phyloP scores from a whole-genome alignment of 2,329 filamentous ascomycete species.

The Coniella vitis region DNA sequence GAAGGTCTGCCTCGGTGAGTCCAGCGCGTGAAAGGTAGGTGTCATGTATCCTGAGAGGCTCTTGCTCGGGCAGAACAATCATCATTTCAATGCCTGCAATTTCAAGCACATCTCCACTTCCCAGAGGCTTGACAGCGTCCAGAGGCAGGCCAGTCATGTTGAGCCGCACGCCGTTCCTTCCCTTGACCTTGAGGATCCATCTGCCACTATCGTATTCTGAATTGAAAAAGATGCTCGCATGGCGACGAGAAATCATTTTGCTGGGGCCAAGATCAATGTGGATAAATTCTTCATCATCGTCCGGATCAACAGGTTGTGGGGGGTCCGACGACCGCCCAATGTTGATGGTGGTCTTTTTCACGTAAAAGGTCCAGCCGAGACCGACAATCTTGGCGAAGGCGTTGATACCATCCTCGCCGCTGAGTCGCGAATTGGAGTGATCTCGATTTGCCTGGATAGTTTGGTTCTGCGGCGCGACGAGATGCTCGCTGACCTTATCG shows the following conservation, averaged over 20 bases:
- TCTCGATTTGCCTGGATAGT: slow-evolving; percentile 54
- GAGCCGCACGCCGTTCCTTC: slow-evolving; percentile 83
- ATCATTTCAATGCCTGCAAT: slow-evolving; percentile 96
- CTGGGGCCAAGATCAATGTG: slow-evolving; percentile 86
- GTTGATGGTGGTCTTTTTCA: slow-evolving; percentile 66
- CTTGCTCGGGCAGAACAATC: slow-evolving; percentile 81
- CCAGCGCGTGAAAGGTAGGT: slow-evolving; percentile 64
- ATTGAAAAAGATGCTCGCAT: slow-evolving; percentile 70
- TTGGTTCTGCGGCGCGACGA: slow-evolving; percentile 34
- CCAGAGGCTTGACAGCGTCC: slow-evolving; percentile 58
- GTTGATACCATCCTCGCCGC: slow-evolving; percentile 54
- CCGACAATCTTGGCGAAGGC: slow-evolving; percentile 80
- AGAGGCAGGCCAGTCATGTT: slow-evolving; percentile 67
- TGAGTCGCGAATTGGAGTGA: slow-evolving; percentile 57
- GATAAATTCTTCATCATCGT: slow-evolving; percentile 46
- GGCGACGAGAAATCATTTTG: slow-evolving; percentile 73
- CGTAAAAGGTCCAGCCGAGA: slow-evolving; percentile 78
- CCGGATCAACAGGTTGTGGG: slow-evolving; percentile 34
- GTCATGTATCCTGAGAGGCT: slow-evolving; percentile 59
- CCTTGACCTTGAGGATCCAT: slow-evolving; percentile 84
- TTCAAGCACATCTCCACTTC: slow-evolving; percentile 85
- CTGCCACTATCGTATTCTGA: slow-evolving; percentile 55
- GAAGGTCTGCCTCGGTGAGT: slow-evolving; percentile 30
- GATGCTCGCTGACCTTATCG: slow-evolving; percentile 47
- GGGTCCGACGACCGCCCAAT: slow-evolving; percentile 65